These are phyloP conservation scores for Chaetomiaceae sp. DNA, from an alignment of 2,329 filamentous ascomycete species.

Conservation along the genomic window DNA sequence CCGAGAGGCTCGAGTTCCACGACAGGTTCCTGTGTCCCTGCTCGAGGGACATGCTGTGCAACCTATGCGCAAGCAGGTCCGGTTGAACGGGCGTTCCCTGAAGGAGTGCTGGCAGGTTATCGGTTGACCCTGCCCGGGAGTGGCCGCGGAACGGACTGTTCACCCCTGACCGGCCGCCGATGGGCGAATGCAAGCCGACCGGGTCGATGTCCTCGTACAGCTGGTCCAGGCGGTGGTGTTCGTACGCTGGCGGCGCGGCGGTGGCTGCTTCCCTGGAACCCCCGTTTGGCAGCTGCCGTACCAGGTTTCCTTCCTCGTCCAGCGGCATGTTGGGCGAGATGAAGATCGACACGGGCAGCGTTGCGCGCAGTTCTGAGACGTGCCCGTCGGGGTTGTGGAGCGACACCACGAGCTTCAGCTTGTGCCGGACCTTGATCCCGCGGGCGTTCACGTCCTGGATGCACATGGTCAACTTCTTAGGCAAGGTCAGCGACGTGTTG, in stretches of 20 bases:
- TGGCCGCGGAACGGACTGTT: slow-evolving; percentile 73
- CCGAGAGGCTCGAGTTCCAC: slow-evolving; percentile 41
- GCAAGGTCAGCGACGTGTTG: slow-evolving; percentile 63
- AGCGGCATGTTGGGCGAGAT: slow-evolving; percentile 91
- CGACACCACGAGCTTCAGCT: slow-evolving; percentile 85
- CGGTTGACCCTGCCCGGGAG: slow-evolving; percentile 71
- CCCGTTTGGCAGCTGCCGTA: slow-evolving; percentile 54
- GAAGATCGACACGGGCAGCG: slow-evolving; percentile 86
- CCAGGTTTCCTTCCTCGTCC: slow-evolving; percentile 78
- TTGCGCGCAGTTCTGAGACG: slow-evolving; percentile 86
- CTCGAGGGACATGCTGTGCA: slow-evolving; percentile 65
- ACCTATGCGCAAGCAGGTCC: slow-evolving; percentile 56
- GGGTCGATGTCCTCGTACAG: slow-evolving; percentile 84
- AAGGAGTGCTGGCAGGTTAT: slow-evolving; percentile 67
- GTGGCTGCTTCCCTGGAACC: slow-evolving; percentile 53
- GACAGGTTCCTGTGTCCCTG: slow-evolving; percentile 43
- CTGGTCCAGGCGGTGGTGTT: slow-evolving; percentile 82
- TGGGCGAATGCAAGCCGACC: slow-evolving; percentile 73
- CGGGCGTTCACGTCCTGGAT: slow-evolving; percentile 85
- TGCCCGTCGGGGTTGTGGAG: slow-evolving; percentile 94
- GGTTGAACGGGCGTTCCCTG: slow-evolving; percentile 43
- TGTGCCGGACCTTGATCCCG: slow-evolving; percentile 88
- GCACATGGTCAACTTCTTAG: slow-evolving; percentile 76
- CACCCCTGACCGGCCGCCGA: slow-evolving; percentile 61
- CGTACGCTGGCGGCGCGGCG: slow-evolving; percentile 87